Evolutionary conservation across 768 basidiomycete species (phyloP), one percentile per base, ranked within the genome.

Genomic region (Tulasnella sp.): DNA sequence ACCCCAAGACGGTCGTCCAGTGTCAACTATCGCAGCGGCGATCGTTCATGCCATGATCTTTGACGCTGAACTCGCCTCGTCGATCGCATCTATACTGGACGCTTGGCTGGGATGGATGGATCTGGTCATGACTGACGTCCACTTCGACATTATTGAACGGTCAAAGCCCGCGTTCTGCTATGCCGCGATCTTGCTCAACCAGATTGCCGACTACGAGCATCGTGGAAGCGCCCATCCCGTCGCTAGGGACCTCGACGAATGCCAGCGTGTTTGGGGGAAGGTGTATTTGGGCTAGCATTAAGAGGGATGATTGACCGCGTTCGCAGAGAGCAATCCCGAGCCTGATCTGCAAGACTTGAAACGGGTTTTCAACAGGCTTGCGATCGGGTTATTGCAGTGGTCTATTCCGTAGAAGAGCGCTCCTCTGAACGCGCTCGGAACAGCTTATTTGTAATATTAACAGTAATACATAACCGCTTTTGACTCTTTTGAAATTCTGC

Each of bases 101-200:
- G 44, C 73, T 44, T 74, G 73, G 73, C 44, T 74, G n/a, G 73
- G 73, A 32, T 74, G 73, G 73, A 74, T 48, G 73, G 73, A 74
- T 48, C 16, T 48, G 73, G 73, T 74, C 44, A 74, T 74, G 44
- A 74, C 44, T 46, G 73, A 74, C 29, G 73, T 55, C 23, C 73
- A 74, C 32, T 74, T 44, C 29, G 73, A 74, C 40, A 48, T 74
- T 18, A 44, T 74, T 20, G 51, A 55, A 42, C 46, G 26, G n/a
- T 48, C 32, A 32, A 44, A 74, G 32, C 44, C 46, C 11, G 73
- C 44, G 18, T 74, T 74, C 46, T 74, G 73, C 26, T 74, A 74
- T 74, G 73, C 73, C 44, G 73, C 73, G 1, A 55, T 74, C 32
- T n/a, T 74, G 16, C 44, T 74, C n/a, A 74, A 74, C 73, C 44